Percentiles rank a stretch among this genome's conserved stretches.
These are phyloP conservation scores for Rhexocercosporidium sp. DNA, from an alignment of 2,329 filamentous ascomycete genomes.

Conservation along the genomic window DNA sequence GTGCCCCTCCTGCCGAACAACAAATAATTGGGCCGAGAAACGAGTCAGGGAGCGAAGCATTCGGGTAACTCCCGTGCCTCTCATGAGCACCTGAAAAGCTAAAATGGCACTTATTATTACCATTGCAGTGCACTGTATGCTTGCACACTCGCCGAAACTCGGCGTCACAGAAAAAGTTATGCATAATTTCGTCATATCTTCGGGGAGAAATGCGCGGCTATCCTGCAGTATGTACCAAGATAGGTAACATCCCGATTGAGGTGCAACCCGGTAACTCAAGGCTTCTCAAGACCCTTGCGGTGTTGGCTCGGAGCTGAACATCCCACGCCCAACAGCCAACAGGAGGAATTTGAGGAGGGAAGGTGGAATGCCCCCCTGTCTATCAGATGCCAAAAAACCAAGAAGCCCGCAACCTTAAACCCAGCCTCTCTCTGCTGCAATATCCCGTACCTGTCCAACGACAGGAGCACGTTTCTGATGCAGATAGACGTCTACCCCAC, in stretches of 20 bases:
- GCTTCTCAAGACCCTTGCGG: neutral
- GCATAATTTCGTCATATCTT: constrained; percentile 5
- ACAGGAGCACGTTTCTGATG: constrained; percentile 3
- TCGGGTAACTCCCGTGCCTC: constrained; percentile 2
- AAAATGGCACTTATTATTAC: neutral
- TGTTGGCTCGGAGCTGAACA: constrained; percentile 3
- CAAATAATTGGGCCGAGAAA: neutral
- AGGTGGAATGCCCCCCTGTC: neutral
- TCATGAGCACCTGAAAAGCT: neutral
- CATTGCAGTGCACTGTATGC: neutral
- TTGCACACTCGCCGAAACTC: neutral
- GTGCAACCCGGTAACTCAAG: neutral
- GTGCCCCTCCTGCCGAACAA: neutral
- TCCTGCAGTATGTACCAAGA: neutral
- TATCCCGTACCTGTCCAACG: neutral
- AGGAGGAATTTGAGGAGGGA: neutral
- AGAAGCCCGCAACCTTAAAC: constrained; percentile 5
- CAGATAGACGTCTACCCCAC: neutral
- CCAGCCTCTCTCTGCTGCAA: neutral
- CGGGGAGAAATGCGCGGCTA: constrained; percentile 2
- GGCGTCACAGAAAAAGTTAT: neutral
- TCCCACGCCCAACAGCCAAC: neutral
- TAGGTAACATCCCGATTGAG: neutral
- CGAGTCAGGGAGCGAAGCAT: neutral
- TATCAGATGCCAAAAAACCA: constrained; percentile 7